Evolutionary conservation across 2,329 filamentous ascomycete species (phyloP).

Genomic region (Alternaria burnsii): DNA sequence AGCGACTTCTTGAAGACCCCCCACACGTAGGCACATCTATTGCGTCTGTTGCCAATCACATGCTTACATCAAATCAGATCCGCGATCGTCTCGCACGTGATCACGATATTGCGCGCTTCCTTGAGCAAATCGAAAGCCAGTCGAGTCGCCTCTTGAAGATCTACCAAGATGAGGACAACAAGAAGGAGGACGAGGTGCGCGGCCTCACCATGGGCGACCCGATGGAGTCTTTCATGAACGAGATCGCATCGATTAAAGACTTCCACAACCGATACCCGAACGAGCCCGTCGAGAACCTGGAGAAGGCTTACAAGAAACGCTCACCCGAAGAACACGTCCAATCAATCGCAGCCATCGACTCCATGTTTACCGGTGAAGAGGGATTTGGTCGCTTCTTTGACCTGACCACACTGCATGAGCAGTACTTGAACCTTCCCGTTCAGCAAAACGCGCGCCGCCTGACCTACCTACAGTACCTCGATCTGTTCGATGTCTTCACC

Average conservation of each 20-base stretch:
- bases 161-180: constrained; percentile 80
- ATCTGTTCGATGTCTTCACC: constrained; percentile 86
- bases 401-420: constrained; percentile 81
- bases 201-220: constrained; percentile 84
- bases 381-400: constrained; percentile 93
- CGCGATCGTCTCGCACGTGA: constrained; percentile 89
- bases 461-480: constrained; percentile 91
- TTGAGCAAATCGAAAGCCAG: constrained; percentile 87
- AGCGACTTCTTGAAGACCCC: constrained; percentile 87
- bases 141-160: constrained; percentile 81
- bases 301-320: constrained; percentile 84
- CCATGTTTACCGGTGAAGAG: constrained; percentile 95
- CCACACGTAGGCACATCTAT: constrained; percentile 70
- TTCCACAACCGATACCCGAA: constrained; percentile 93
- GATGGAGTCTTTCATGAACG: constrained; percentile 90
- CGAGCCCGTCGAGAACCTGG: constrained; percentile 93
- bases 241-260: constrained; percentile 80
- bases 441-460: constrained; percentile 73
- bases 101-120: constrained; percentile 87
- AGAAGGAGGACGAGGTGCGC: constrained; percentile 81
- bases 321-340: constrained; percentile 69
- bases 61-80: constrained; percentile 64
- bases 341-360: constrained; percentile 76
- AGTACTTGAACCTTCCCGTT: constrained; percentile 87
- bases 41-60: not conserved